Conservation (phyloP, 192 early-diverging fungal genomes). For the Rhizophagus prolifer region DNA sequence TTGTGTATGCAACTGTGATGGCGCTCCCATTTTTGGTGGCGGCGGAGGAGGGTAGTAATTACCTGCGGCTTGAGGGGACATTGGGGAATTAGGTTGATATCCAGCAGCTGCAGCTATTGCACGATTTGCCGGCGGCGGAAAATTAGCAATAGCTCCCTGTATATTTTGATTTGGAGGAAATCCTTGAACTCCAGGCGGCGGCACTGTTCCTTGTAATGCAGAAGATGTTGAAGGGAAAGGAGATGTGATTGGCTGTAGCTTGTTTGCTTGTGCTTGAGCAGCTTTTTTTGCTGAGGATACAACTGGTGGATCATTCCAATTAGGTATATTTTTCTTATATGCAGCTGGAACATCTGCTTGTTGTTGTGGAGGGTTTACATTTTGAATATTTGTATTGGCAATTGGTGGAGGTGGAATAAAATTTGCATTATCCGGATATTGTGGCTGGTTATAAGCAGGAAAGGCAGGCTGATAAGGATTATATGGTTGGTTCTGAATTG, state of each 20-base stretch:
- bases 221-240: constrained; percentile 46
- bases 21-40: constrained; percentile 14
- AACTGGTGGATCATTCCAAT: constrained; percentile 63
- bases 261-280: constrained; percentile 29
- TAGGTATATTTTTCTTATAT: constrained; percentile 44
- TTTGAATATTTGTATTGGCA: constrained; percentile 34
- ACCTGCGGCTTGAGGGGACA: background rate
- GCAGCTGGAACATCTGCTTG: constrained; percentile 40
- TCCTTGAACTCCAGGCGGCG: constrained; percentile 34
- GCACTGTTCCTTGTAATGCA: constrained; percentile 11
- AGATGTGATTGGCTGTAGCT: constrained; percentile 33
- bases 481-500: constrained; percentile 35
- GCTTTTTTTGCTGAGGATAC: constrained; percentile 34
- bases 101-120: background rate
- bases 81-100: constrained; percentile 17
- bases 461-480: constrained; percentile 34
- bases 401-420: constrained; percentile 34
- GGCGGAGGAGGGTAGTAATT: constrained; percentile 29
- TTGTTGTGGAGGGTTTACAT: constrained; percentile 33
- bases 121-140: constrained; percentile 16
- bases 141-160: constrained; percentile 27
- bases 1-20: constrained; percentile 30
- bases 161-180: background rate
- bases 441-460: constrained; percentile 12
- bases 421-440: constrained; percentile 31